Percentiles rank a stretch among this genome's conserved stretches.
phyloP scores from a whole-genome alignment of 2,329 filamentous ascomycete genomes.

The Orbilia ellipsospora region DNA sequence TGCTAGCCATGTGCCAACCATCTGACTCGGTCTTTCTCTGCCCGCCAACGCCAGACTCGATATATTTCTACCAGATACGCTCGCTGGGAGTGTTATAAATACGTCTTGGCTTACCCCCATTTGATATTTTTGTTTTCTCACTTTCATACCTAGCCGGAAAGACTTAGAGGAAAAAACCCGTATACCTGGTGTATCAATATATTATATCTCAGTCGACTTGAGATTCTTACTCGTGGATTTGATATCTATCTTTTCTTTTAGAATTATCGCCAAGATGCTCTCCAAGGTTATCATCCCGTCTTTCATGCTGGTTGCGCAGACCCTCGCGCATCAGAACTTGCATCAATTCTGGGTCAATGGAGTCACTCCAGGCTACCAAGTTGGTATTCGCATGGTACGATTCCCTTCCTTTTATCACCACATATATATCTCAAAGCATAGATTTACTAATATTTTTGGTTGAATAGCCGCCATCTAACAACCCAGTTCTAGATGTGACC shows the following conservation, averaged over 20 bases:
- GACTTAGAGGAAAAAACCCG: neutral
- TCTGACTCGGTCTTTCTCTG: conserved; percentile 34
- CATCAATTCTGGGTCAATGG: conserved; percentile 64
- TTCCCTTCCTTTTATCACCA: neutral
- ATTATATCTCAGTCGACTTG: conserved; percentile 41
- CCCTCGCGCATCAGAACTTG: conserved; percentile 63
- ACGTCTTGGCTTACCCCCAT: neutral
- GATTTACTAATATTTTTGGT: conserved; percentile 2
- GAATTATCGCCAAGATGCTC: conserved; percentile 20
- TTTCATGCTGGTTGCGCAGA: conserved; percentile 43
- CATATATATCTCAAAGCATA: neutral
- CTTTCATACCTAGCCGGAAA: neutral
- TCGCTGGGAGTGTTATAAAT: conserved; percentile 34
- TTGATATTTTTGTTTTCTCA: neutral
- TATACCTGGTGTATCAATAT: conserved; percentile 1
- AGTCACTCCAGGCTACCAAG: conserved; percentile 56
- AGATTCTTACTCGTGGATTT: conserved; percentile 30
- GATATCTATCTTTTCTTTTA: conserved; percentile 26
- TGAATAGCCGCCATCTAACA: conserved; percentile 50
- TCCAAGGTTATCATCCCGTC: conserved; percentile 44
- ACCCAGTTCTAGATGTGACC: conserved; percentile 46
- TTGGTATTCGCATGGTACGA: conserved; percentile 57
- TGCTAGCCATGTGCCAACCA: conserved; percentile 32
- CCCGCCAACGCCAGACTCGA: conserved; percentile 4
- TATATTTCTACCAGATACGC: neutral